Conservation (phyloP, 352 stramenopile species). For the Phytopythium aichiense region DNA sequence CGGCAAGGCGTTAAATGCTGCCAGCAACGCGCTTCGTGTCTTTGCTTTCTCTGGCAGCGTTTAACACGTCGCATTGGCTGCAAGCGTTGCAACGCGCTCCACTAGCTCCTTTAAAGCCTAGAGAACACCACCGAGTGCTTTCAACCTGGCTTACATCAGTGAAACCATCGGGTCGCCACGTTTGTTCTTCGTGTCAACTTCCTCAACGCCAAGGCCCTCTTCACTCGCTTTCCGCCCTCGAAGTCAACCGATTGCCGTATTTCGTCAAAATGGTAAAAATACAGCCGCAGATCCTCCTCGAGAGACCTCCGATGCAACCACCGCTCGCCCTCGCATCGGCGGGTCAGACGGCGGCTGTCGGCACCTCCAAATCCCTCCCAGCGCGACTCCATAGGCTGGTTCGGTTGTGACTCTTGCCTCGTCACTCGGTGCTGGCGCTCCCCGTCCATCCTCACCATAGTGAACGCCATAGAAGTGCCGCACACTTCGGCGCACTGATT, state of each 20-base stretch:
- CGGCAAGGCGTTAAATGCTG: neutral
- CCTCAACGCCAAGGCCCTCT: too few species aligned
- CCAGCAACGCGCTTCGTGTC: constrained; percentile 3
- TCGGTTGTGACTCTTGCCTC: constrained; percentile 6
- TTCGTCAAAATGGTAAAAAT: too few species aligned
- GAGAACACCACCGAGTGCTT: neutral
- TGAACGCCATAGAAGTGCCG: constrained; percentile 1
- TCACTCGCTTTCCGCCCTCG: too few species aligned
- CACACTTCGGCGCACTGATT: neutral
- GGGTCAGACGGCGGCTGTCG: neutral
- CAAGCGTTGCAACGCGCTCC: neutral
- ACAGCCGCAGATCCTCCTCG: neutral
- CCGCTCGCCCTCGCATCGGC: neutral
- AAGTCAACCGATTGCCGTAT: too few species aligned
- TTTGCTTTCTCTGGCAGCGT: neutral
- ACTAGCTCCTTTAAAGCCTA: neutral
- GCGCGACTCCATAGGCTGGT: constrained; percentile 4
- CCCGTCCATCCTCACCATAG: constrained; percentile 1
- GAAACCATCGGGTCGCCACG: too few species aligned
- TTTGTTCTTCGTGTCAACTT: too few species aligned
- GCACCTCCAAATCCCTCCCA: neutral
- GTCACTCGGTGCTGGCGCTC: neutral
- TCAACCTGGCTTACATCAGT: too few species aligned
- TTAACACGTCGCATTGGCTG: neutral
- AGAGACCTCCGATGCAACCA: neutral